A percentile compares a stretch with the other conserved stretches of the same genome.
Conservation (phyloP, 495 filamentous ascomycete genomes). For the Neurospora tetraspora region DNA sequence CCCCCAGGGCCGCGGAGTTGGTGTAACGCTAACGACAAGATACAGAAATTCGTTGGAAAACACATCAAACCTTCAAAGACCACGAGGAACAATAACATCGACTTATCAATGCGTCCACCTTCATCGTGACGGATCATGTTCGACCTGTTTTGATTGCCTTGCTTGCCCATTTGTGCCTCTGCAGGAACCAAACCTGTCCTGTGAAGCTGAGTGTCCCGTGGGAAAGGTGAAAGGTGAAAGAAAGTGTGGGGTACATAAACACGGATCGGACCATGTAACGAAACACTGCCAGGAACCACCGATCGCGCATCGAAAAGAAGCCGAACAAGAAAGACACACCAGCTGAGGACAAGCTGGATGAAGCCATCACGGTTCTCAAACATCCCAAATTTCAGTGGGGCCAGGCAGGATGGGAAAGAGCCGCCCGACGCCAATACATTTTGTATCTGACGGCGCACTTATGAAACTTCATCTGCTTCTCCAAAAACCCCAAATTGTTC, state of each 20-base stretch:
- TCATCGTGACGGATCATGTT: neutral
- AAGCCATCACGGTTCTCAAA: neutral
- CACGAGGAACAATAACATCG: neutral
- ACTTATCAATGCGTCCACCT: neutral
- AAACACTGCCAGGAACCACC: neutral
- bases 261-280: neutral
- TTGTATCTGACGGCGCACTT: too few relatives aligned
- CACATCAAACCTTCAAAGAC: neutral
- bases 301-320: neutral
- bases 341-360: neutral
- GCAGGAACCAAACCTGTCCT: neutral
- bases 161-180: neutral
- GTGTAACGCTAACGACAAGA: neutral
- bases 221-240: neutral
- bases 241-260: neutral
- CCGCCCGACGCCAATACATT: neutral
- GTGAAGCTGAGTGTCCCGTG: neutral
- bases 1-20: neutral
- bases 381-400: neutral
- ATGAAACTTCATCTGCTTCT: neutral
- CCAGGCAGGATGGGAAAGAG: neutral
- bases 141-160: neutral
- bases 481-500: neutral
- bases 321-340: neutral
- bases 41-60: neutral